Evolutionary conservation across 2,329 filamentous ascomycete genomes (phyloP), one percentile per base, ranked within the genome.

Genomic region (Dryadomyces quercivorus): DNA sequence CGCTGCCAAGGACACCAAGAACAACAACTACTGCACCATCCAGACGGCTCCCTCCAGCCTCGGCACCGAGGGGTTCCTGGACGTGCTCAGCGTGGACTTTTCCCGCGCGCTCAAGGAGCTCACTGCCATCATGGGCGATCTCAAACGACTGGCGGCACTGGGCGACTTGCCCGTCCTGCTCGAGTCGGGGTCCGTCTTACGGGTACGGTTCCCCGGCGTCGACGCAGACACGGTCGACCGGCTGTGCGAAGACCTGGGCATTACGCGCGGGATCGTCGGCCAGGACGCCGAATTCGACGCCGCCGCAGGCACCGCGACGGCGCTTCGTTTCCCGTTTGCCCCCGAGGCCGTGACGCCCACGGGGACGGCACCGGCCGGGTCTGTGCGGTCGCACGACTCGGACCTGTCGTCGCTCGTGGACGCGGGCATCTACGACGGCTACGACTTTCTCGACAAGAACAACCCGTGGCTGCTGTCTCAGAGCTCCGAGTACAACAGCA

Each of bases 191-290:
- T 81, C 81, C 5, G 78, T 80, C 0, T 71, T 96, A 4, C 82
- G 90, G 38, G 82, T 97, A 2, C 85, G 90, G 34, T 97, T 98
- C 64, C 90, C 91, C 0, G 93, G 93, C 3, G 91, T 93, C 58
- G 92, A 97, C 63, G 82, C 82, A 0, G 80, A 84, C 16, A 88
- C 87, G 0, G 86, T 95, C 0, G 88, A 95, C 64, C 75, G 77
- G 3, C 76, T 98, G 1, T 96, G 91, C 66, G 82, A 88, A 49
- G 93, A 98, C 65, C 77, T 95, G 12, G 87, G 86, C n/a, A 77
- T 98, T 8, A 81, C 84, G 58, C 78, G 89, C 53, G 93, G 93
- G 1, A 72, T 87, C 4, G 79, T 97, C 4, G 73, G 78, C 13
- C 85, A 97, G 70, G 93, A 97, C 59, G 59, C 68, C 36, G 82